Evolutionary conservation across 257 asterid species (phyloP).

Genomic region (Solanum lycopersicoides): DNA sequence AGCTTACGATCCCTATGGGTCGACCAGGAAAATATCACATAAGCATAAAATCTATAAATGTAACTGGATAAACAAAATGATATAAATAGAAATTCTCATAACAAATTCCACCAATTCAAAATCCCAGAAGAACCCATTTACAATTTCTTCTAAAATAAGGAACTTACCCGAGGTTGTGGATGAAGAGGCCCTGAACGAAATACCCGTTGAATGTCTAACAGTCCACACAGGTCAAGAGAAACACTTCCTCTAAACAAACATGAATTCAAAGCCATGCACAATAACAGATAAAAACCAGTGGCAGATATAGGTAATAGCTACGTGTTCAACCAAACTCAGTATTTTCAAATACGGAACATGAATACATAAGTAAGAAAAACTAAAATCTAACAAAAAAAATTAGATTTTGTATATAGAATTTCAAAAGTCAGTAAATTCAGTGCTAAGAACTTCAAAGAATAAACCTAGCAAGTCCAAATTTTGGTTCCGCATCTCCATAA

Average conservation of each 20-base stretch:
- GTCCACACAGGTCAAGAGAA: conserved; percentile 27
- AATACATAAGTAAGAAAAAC: background rate
- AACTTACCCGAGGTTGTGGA: conserved; percentile 87
- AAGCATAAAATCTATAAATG: background rate
- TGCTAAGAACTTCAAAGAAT: background rate
- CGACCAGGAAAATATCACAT: background rate
- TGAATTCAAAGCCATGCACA: background rate
- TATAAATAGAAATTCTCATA: background rate
- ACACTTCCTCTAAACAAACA: conserved; percentile 11
- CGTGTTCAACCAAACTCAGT: background rate
- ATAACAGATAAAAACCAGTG: background rate
- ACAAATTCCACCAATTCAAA: background rate
- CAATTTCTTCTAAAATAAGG: background rate
- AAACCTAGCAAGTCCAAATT: background rate
- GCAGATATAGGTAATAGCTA: background rate
- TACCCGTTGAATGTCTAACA: conserved; percentile 70
- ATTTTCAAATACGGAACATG: background rate
- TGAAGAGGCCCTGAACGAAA: conserved; percentile 83
- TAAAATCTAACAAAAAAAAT: background rate
- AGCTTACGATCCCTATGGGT: background rate
- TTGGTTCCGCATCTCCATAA: background rate
- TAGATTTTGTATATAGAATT: background rate
- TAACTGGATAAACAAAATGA: background rate
- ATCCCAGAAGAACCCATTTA: background rate
- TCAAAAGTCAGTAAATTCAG: background rate